A percentile compares a stretch with the other conserved stretches of the same genome.
Evolutionary conservation across 257 asterid species (phyloP).

Genomic region (Schizonepeta tenuifolia): DNA sequence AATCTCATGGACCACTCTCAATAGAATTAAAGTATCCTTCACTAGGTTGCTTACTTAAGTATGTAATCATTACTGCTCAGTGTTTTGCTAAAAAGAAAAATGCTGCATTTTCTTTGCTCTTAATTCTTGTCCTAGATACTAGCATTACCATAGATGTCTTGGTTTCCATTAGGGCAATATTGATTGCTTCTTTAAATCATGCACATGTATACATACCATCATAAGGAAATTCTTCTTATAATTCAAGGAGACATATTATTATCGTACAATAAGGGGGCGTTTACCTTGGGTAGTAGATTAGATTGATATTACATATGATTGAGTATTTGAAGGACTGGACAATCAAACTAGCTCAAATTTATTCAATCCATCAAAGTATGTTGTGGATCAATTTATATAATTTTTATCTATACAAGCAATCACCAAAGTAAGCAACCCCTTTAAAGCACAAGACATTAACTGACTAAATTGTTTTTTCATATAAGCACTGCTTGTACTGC

Average conservation of each 20-base stretch:
- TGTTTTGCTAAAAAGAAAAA: conserved; percentile 7
- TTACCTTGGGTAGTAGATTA: background rate
- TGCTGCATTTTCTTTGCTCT: conserved; percentile 2
- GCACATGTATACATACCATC: background rate
- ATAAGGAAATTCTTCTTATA: background rate
- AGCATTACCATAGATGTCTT: background rate
- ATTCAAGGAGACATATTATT: background rate
- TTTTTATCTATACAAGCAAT: background rate
- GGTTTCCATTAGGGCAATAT: background rate
- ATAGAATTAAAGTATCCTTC: background rate
- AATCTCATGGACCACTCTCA: conserved; percentile 10
- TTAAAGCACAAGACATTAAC: background rate
- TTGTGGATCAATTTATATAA: background rate
- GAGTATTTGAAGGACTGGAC: background rate
- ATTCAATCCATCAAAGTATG: background rate
- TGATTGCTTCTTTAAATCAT: background rate
- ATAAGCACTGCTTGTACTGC: background rate
- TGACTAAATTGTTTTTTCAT: background rate
- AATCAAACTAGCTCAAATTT: background rate
- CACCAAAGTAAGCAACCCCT: background rate
- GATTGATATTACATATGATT: background rate
- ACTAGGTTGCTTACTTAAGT: background rate
- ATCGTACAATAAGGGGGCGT: background rate
- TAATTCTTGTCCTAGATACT: background rate
- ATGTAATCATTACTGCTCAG: background rate